Base-by-base conservation (phyloP, 345 rosid species). In the Cardiospermum halicacabum region DNA sequence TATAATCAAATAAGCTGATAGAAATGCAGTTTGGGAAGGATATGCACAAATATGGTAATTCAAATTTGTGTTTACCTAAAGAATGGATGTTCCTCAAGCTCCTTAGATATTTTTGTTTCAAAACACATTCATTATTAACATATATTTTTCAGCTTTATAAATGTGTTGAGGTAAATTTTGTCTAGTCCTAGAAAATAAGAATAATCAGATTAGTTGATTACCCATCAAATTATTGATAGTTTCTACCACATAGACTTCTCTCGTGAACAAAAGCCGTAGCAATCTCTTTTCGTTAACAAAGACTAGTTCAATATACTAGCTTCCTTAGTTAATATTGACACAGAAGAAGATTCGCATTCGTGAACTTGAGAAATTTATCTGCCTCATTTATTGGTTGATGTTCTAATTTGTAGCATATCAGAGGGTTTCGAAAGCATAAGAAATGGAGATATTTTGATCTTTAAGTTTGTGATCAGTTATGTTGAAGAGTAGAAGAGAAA, bases 281-380 rank as follows among this genome's bases (percentile, higher is more conserved):
- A n/a, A n/a, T n/a, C n/a, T n/a, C n/a, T n/a, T n/a, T n/a, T n/a
- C n/a, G n/a, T n/a, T n/a, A n/a, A n/a, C n/a, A n/a, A n/a, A n/a
- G n/a, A n/a, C n/a, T n/a, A n/a, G n/a, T n/a, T n/a, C n/a, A n/a
- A n/a, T n/a, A n/a, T n/a, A n/a, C n/a, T n/a, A n/a, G 30, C 7
- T 19, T 31, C 15, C 21, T 63, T 36, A 53, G 11, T n/a, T 9
- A 40, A 37, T 25, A n/a, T 34, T 49, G 37, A 10, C 58, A 15
- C 6, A 53, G 16, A 34, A 25, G 11, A 53, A 64, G 58, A 37
- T 24, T 19, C 18, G 40, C 28, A 27, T 65, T 10, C 12, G 55
- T 45, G 51, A 55, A 39, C 39, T 43, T 54, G 61, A 12, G 40
- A 50, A 18, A 40, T 65, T 64, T 50, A 26, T 54, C 28, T 11